A percentile compares a stretch with the other conserved stretches of the same genome.
These are phyloP conservation scores for Drechslerella dactyloides DNA, from an alignment of 2,329 filamentous ascomycete species.

Conservation along the genomic window DNA sequence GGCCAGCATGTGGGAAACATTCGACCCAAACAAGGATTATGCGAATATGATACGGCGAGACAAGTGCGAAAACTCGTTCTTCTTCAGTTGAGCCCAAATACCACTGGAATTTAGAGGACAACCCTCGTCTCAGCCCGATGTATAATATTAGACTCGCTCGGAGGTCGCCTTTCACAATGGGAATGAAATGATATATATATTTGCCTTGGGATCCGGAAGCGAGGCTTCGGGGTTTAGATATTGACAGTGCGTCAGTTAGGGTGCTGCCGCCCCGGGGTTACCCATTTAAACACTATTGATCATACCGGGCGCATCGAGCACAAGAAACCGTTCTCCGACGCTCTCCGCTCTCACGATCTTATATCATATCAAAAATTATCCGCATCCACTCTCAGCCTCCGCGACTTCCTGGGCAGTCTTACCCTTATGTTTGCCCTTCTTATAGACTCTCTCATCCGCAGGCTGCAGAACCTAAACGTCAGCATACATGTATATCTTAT, in stretches of 20 bases:
- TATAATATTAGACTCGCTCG: background rate
- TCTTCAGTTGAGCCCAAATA: slow-evolving; percentile 67
- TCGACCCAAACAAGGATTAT: slow-evolving; percentile 88
- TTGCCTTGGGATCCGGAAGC: too few species aligned
- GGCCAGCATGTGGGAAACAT: slow-evolving; percentile 93
- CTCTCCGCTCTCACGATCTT: too few species aligned
- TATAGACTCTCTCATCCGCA: slow-evolving; percentile 81
- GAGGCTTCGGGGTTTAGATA: too few species aligned
- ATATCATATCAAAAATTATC: slow-evolving; percentile 9
- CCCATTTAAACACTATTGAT: too few species aligned
- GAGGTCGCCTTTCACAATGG: too few species aligned
- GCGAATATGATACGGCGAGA: slow-evolving; percentile 78
- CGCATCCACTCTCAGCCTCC: slow-evolving; percentile 48
- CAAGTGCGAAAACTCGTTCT: slow-evolving; percentile 88
- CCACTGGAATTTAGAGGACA: background rate
- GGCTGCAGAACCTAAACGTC: slow-evolving; percentile 60
- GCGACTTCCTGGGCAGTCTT: slow-evolving; percentile 19
- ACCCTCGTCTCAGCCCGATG: background rate
- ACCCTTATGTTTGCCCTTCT: slow-evolving; percentile 72
- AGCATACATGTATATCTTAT: too few species aligned
- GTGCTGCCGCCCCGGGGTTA: too few species aligned
- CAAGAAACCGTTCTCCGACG: too few species aligned
- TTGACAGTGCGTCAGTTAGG: too few species aligned
- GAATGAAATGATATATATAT: too few species aligned
- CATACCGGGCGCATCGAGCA: too few species aligned